These are phyloP conservation scores for Hypericum androsaemum DNA, from an alignment of 345 rosid genomes.

Conservation along the genomic window DNA sequence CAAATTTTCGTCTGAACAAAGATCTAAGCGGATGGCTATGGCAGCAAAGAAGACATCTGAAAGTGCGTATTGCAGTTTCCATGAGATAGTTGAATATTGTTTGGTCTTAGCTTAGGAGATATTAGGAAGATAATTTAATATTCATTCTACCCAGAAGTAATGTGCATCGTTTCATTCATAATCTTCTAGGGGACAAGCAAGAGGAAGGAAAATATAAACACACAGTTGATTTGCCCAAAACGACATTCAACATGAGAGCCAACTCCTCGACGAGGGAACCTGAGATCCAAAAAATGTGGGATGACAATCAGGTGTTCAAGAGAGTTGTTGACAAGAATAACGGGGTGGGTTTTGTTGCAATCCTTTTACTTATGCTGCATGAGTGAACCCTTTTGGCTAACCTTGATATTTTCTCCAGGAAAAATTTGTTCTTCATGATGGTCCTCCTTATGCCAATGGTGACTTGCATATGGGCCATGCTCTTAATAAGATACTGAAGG, in stretches of 20 bases:
- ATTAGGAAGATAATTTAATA: not conserved
- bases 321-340: conserved; percentile 58
- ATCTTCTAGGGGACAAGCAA: conserved; percentile 52
- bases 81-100: not conserved
- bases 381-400: conserved; percentile 23
- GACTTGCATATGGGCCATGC: conserved; percentile 95
- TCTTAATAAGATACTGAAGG: conserved; percentile 88
- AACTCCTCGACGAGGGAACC: conserved; percentile 83
- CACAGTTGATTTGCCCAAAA: conserved; percentile 81
- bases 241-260: conserved; percentile 84
- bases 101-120: not conserved
- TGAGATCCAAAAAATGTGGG: conserved; percentile 85
- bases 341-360: conserved; percentile 48
- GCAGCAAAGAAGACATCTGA: conserved; percentile 73
- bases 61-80: conserved; percentile 32
- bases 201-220: conserved; percentile 88
- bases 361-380: conserved; percentile 9
- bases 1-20: conserved; percentile 49
- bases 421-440: conserved; percentile 86
- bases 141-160: not conserved
- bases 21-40: conserved; percentile 89
- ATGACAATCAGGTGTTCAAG: conserved; percentile 70
- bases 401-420: conserved; percentile 35
- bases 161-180: conserved; percentile 1
- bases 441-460: conserved; percentile 97